These are phyloP conservation scores for Fusarium devonianum DNA, from an alignment of 2,329 filamentous ascomycete genomes.

Conservation along the genomic window DNA sequence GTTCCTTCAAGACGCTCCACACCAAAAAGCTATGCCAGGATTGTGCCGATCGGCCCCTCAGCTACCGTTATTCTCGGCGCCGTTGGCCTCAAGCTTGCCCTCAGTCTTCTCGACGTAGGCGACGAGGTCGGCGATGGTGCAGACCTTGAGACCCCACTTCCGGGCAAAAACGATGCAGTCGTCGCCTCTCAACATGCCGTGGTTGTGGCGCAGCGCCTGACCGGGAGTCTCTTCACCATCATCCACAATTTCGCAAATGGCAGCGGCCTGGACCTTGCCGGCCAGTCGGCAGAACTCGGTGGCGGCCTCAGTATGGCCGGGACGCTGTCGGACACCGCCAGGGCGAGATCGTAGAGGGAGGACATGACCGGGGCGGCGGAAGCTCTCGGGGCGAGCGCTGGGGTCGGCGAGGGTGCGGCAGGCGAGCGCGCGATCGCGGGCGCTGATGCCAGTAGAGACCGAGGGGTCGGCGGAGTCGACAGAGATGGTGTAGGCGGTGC, in stretches of 20 bases:
- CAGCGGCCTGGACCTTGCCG: constrained; percentile 77
- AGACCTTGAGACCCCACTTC: constrained; percentile 88
- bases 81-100: constrained; percentile 61
- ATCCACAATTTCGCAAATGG: constrained; percentile 91
- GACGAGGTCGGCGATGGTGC: constrained; percentile 92
- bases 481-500: constrained; percentile 91
- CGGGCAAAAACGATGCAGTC: constrained; percentile 87
- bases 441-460: constrained; percentile 88
- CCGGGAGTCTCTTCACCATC: constrained; percentile 79
- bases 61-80: constrained; percentile 27
- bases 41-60: constrained; percentile 12
- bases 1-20: constrained; percentile 1
- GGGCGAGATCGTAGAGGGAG: constrained; percentile 80
- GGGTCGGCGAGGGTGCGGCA: constrained; percentile 80
- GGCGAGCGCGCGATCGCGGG: constrained; percentile 83
- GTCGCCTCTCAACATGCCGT: constrained; percentile 93
- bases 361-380: constrained; percentile 88
- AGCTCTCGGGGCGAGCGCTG: constrained; percentile 61
- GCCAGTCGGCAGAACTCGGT: constrained; percentile 88
- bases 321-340: constrained; percentile 81
- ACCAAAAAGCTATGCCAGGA: constrained; percentile 1
- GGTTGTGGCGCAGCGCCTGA: constrained; percentile 67
- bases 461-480: constrained; percentile 78
- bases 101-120: constrained; percentile 79
- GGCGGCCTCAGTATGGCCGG: constrained; percentile 92